Evolutionary conservation across 1,284 basidiomycete genomes (phyloP).

Genomic region (Papiliotrema flavescens): DNA sequence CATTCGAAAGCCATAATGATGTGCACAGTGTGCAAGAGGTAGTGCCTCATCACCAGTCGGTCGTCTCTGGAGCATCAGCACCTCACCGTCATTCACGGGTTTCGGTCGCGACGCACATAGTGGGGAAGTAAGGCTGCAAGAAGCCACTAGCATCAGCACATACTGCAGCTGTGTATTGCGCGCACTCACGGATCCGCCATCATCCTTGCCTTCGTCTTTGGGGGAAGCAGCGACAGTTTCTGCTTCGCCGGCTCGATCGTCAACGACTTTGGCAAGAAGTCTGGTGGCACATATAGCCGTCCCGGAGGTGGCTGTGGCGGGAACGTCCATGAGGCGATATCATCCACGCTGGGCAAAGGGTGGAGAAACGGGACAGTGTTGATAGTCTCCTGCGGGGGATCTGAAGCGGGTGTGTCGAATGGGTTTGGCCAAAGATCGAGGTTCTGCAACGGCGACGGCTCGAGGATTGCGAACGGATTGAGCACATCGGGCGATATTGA

Average conservation of each 20-base stretch:
- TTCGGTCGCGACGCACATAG: constrained; percentile 21
- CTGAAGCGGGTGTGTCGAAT: not conserved
- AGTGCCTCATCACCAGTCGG: constrained; percentile 41
- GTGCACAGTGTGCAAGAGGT: constrained; percentile 38
- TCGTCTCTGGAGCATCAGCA: constrained; percentile 26
- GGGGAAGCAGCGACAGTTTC: constrained; percentile 9
- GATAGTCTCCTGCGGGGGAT: not conserved
- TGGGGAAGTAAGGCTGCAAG: constrained; percentile 39
- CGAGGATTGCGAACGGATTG: not conserved
- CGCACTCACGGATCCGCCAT: constrained; percentile 42
- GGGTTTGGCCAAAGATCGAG: not conserved
- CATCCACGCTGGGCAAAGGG: not conserved
- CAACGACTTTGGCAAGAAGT: constrained; percentile 5
- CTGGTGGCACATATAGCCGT: constrained; percentile 5
- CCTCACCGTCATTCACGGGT: not conserved
- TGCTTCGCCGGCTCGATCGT: not conserved
- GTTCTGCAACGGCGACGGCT: not conserved
- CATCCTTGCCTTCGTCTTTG: constrained; percentile 23
- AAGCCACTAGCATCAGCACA: constrained; percentile 23
- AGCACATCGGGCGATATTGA: not conserved
- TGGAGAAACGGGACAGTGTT: not conserved
- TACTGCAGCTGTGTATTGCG: not conserved
- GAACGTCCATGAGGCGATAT: constrained; percentile 1
- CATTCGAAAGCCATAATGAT: constrained; percentile 43
- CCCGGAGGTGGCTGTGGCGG: not conserved